Evolutionary conservation across 345 rosid species (phyloP).

Genomic region (Aegle marmelos): DNA sequence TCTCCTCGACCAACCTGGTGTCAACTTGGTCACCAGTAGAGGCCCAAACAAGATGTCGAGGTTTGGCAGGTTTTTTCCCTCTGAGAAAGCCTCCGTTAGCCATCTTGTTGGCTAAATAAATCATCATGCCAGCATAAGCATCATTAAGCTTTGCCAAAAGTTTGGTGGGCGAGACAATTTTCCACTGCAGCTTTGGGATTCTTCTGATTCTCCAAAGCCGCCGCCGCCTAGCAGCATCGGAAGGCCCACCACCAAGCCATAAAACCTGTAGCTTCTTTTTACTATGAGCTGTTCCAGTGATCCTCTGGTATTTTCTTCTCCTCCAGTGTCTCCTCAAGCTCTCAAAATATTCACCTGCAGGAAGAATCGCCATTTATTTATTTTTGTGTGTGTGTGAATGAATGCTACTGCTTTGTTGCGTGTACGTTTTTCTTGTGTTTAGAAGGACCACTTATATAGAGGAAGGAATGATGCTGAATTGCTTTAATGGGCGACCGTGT

Average conservation of each 20-base stretch:
- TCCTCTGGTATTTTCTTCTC: conserved; percentile 38
- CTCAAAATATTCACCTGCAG: conserved; percentile 11
- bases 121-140: conserved; percentile 33
- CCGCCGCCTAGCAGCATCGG: neutral
- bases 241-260: conserved; percentile 26
- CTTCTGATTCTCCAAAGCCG: neutral
- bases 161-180: conserved; percentile 27
- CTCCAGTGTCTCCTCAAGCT: conserved; percentile 43
- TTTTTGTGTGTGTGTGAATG: no score
- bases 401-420: no score
- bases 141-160: conserved; percentile 31
- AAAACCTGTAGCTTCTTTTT: conserved; percentile 26
- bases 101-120: conserved; percentile 17
- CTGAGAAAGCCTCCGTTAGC: conserved; percentile 16
- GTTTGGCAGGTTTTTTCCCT: conserved; percentile 27
- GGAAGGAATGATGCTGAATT: no score
- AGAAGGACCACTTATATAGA: no score
- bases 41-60: conserved; percentile 5
- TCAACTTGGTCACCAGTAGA: conserved; percentile 39
- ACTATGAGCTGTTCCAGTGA: neutral
- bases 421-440: no score
- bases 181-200: neutral
- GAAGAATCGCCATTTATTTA: conserved; percentile 22
- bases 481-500: no score
- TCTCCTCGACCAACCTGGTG: conserved; percentile 25